Conservation (phyloP, 805 yeast species). For the Candida morakotiae region DNA sequence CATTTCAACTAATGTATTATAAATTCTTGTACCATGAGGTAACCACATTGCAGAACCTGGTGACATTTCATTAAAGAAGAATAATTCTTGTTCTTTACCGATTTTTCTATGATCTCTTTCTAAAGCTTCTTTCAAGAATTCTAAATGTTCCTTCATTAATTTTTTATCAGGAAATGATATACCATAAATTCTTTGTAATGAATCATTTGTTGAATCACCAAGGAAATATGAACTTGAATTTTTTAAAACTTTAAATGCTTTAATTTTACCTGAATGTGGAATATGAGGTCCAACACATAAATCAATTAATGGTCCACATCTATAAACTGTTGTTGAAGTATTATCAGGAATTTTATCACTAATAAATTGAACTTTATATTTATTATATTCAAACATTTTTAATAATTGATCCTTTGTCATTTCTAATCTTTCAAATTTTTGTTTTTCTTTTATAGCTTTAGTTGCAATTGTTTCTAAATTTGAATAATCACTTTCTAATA, state of each 20-base stretch:
- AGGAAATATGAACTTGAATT: constrained; percentile 94
- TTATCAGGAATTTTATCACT: constrained; percentile 91
- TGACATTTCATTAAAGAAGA: constrained; percentile 91
- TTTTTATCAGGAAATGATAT: constrained; percentile 98
- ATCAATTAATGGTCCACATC: constrained; percentile 97
- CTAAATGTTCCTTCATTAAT: constrained; percentile 89
- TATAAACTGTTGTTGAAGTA: constrained; percentile 91
- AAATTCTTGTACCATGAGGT: constrained; percentile 98
- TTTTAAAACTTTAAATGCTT: constrained; percentile 89
- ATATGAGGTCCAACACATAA: constrained; percentile 97
- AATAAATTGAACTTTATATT: constrained; percentile 88
- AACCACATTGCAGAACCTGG: constrained; percentile 99
- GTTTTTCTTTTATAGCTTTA: constrained; percentile 90
- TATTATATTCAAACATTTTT: constrained; percentile 92
- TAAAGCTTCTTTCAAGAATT: constrained; percentile 93
- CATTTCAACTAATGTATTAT: constrained; percentile 78
- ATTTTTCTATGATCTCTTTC: constrained; percentile 94
- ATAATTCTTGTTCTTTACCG: constrained; percentile 94
- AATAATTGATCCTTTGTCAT: constrained; percentile 88
- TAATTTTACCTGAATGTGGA: constrained; percentile 95
- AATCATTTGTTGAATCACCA: constrained; percentile 90
- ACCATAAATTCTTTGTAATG: constrained; percentile 96
- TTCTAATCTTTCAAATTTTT: constrained; percentile 88
- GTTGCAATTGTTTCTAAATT: constrained; percentile 82
- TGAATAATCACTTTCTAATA: constrained; percentile 78